Evolutionary conservation across 148 eudicot species (phyloP).

Genomic region (Fallopia convolvulus): DNA sequence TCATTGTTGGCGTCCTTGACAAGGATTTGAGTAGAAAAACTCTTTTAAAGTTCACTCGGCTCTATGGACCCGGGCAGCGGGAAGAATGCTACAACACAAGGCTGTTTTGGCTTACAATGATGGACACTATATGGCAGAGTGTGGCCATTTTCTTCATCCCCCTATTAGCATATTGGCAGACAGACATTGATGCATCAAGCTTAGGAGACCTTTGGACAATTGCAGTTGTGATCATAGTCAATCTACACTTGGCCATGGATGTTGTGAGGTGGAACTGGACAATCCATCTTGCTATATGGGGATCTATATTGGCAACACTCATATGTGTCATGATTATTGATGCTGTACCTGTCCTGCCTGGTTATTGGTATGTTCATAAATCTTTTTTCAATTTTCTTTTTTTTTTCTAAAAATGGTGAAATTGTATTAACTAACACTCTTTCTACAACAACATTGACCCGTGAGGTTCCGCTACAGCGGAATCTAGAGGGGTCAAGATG

Average conservation of each 20-base stretch:
- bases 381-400: background rate
- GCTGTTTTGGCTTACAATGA: conserved; percentile 80
- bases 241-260: conserved; percentile 93
- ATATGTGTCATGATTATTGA: conserved; percentile 78
- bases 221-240: conserved; percentile 83
- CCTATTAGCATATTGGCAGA: conserved; percentile 67
- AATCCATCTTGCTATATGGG: conserved; percentile 84
- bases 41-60: conserved; percentile 69
- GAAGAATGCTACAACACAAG: conserved; percentile 70
- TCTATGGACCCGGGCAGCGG: conserved; percentile 80
- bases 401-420: background rate
- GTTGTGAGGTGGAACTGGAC: conserved; percentile 66
- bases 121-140: conserved; percentile 92
- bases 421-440: background rate
- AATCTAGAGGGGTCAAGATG: too few relatives aligned
- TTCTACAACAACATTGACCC: too few relatives aligned
- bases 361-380: conserved; percentile 52
- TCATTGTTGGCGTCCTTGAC: conserved; percentile 81
- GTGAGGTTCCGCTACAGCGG: too few relatives aligned
- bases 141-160: conserved; percentile 67
- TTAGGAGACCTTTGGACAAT: conserved; percentile 89
- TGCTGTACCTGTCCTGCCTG: conserved; percentile 71
- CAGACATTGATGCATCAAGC: conserved; percentile 57
- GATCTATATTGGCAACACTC: conserved; percentile 74
- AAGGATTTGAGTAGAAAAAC: conserved; percentile 83